phyloP scores from a whole-genome alignment of 2,329 filamentous ascomycete species.

The Passalora sequoiae region DNA sequence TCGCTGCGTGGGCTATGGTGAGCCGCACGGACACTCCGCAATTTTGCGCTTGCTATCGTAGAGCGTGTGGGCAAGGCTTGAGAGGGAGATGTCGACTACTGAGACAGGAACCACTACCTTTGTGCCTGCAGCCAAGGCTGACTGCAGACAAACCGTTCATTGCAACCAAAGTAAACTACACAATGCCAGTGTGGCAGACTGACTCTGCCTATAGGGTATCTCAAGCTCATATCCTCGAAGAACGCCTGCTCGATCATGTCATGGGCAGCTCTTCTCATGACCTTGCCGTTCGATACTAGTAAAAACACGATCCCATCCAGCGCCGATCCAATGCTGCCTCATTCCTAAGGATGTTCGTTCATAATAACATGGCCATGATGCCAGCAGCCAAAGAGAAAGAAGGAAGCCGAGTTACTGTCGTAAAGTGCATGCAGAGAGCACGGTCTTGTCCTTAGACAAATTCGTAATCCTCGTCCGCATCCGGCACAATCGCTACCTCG shows the following conservation, averaged over 20 bases:
- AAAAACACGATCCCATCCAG: conserved; percentile 16
- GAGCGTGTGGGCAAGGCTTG: too few relatives aligned
- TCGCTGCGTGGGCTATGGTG: too few relatives aligned
- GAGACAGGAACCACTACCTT: too few relatives aligned
- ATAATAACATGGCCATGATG: conserved; percentile 4
- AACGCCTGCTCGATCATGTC: conserved; percentile 14
- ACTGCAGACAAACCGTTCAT: conserved; percentile 4
- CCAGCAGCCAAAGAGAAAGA: neutral
- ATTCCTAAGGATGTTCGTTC: neutral
- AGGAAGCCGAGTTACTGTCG: neutral
- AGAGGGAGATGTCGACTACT: too few relatives aligned
- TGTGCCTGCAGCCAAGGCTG: conserved; percentile 1
- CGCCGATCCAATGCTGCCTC: conserved; percentile 17
- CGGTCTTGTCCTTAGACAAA: conserved; percentile 26
- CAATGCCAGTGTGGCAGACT: neutral
- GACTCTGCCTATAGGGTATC: conserved; percentile 15
- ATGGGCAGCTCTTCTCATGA: conserved; percentile 26
- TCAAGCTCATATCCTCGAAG: conserved; percentile 27
- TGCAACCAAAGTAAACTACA: conserved; percentile 1
- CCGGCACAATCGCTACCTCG: conserved; percentile 18
- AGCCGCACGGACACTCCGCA: too few relatives aligned
- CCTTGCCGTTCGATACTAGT: conserved; percentile 18
- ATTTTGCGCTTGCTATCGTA: too few relatives aligned
- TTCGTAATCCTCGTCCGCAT: conserved; percentile 34
- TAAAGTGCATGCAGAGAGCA: neutral